Evolutionary conservation across 352 stramenopile genomes (phyloP).

Genomic region (Globisporangium nodosum): DNA sequence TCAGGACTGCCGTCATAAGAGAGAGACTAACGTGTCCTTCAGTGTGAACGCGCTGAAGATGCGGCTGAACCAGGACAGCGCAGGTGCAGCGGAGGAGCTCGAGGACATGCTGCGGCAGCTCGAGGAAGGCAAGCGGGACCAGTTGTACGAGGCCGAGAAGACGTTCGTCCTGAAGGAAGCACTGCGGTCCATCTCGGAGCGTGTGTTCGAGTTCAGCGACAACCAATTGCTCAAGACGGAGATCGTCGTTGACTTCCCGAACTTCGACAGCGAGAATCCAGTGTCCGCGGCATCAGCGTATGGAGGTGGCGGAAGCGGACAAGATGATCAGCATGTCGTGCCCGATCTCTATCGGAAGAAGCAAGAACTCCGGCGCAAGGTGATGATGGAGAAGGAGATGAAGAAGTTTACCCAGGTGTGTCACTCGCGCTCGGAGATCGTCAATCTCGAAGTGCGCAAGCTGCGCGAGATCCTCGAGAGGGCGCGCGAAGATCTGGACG

Average conservation of each 20-base stretch:
- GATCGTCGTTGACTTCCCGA: conserved; percentile 39
- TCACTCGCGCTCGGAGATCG: conserved; percentile 48
- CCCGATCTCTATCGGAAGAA: conserved; percentile 69
- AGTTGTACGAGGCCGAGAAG: conserved; percentile 55
- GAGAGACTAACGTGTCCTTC: not conserved
- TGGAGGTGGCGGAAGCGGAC: not conserved
- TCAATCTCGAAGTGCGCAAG: conserved; percentile 53
- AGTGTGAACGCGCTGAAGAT: conserved; percentile 72
- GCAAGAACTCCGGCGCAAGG: conserved; percentile 58
- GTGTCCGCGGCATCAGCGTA: conserved; percentile 10
- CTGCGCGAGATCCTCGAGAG: conserved; percentile 34
- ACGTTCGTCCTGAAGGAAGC: conserved; percentile 45
- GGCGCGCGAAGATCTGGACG: conserved; percentile 47
- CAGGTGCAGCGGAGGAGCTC: conserved; percentile 51
- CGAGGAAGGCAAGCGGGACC: conserved; percentile 59
- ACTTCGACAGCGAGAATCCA: conserved; percentile 15
- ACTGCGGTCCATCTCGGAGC: conserved; percentile 45
- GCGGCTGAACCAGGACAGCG: conserved; percentile 64
- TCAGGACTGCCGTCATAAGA: not conserved
- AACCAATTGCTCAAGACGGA: conserved; percentile 42
- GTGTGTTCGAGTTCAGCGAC: conserved; percentile 41
- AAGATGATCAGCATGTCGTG: conserved; percentile 17
- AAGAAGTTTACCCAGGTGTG: conserved; percentile 66
- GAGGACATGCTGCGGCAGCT: conserved; percentile 63
- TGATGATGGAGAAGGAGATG: conserved; percentile 67